Evolutionary conservation across 2,329 filamentous ascomycete genomes (phyloP).

Genomic region (Xylariaceae sp.): DNA sequence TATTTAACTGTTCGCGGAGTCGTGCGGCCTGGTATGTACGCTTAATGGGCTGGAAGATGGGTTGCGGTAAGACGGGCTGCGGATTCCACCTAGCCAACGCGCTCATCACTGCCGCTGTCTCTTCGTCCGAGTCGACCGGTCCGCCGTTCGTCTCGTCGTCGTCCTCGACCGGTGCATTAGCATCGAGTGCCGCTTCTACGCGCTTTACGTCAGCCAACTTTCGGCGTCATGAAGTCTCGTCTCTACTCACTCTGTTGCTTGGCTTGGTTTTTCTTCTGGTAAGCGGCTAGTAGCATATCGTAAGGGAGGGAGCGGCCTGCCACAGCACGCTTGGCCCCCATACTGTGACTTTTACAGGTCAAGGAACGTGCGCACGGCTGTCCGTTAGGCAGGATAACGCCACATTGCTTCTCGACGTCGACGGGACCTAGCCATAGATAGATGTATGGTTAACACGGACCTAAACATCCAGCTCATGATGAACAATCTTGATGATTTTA

Average conservation of each 20-base stretch:
- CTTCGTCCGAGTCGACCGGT: constrained; percentile 90
- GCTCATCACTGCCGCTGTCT: constrained; percentile 82
- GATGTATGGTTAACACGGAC: constrained; percentile 1
- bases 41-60: constrained; percentile 54
- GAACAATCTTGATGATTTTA: not conserved
- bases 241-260: constrained; percentile 80
- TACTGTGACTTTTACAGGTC: constrained; percentile 91
- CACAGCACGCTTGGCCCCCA: constrained; percentile 88
- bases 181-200: constrained; percentile 85
- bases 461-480: not conserved
- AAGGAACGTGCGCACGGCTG: constrained; percentile 81
- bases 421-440: constrained; percentile 57
- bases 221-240: not conserved
- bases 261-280: constrained; percentile 97
- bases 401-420: constrained; percentile 90
- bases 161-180: constrained; percentile 84
- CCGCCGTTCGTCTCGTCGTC: constrained; percentile 74
- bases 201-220: constrained; percentile 17
- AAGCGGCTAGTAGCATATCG: constrained; percentile 81
- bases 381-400: constrained; percentile 78
- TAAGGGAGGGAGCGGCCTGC: constrained; percentile 83
- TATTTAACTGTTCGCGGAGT: constrained; percentile 59
- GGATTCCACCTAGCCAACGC: constrained; percentile 72
- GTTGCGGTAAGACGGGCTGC: constrained; percentile 67
- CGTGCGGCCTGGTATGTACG: constrained; percentile 58